Percentiles rank a stretch among this genome's conserved stretches.
Evolutionary conservation across 23 red algal species (phyloP).

Genomic region (Cyanidiococcus yangmingshanensis): DNA sequence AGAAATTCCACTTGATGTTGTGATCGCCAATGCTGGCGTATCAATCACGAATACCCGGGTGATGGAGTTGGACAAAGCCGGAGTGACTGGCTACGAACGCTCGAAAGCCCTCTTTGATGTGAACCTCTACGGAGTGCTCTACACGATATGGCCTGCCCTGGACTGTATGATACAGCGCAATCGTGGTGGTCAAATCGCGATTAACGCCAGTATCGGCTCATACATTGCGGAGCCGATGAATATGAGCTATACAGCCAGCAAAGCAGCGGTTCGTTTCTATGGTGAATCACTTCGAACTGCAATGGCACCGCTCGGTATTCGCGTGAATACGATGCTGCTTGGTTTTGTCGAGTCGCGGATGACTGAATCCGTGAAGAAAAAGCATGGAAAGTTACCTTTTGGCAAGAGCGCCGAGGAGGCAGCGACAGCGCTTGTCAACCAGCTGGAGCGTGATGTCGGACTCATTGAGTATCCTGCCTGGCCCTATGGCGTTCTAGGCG

Average conservation of each 20-base stretch:
- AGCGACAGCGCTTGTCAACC: background rate
- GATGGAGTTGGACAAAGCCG: background rate
- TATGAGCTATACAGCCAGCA: background rate
- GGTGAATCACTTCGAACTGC: background rate
- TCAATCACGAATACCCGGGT: background rate
- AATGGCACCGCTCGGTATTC: conserved; percentile 10
- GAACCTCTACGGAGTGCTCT: conserved; percentile 11
- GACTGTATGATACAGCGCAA: background rate
- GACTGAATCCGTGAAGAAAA: background rate
- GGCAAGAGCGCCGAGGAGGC: conserved; percentile 13
- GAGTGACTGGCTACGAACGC: background rate
- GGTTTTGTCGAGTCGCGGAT: conserved; percentile 19
- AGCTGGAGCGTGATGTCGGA: background rate
- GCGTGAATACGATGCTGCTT: conserved; percentile 16
- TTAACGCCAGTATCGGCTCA: conserved; percentile 3
- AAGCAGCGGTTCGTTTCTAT: conserved; percentile 9
- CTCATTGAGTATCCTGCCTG: conserved; percentile 6
- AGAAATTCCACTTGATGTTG: background rate
- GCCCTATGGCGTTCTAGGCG: conserved; percentile 2
- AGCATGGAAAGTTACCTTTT: background rate
- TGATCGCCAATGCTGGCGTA: conserved; percentile 12
- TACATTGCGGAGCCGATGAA: conserved; percentile 12
- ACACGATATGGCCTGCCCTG: conserved; percentile 14
- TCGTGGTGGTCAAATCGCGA: background rate
- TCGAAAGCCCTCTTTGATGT: background rate